Percentiles rank a stretch among this genome's conserved stretches.
Evolutionary conservation across 2,329 filamentous ascomycete genomes (phyloP).

Genomic region (Elsinoe necatrix): DNA sequence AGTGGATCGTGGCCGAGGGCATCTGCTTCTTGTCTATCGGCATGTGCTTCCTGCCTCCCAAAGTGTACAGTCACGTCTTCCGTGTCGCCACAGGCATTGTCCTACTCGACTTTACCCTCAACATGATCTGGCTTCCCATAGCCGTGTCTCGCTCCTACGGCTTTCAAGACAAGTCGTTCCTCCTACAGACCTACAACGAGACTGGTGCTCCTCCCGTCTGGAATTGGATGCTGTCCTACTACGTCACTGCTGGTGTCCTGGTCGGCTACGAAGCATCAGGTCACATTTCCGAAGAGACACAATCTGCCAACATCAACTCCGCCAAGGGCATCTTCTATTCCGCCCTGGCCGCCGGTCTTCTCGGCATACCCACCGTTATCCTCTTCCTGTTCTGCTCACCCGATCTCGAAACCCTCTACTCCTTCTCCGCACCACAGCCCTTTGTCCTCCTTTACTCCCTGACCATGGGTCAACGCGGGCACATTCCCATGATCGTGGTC

Average conservation of each 20-base stretch:
- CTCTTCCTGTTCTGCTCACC: slow-evolving; percentile 53
- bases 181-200: slow-evolving; percentile 52
- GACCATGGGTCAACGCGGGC: slow-evolving; percentile 47
- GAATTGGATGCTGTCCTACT: slow-evolving; percentile 57
- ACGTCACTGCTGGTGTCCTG: slow-evolving; percentile 52
- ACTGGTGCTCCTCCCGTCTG: slow-evolving; percentile 44
- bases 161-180: slow-evolving; percentile 51
- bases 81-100: slow-evolving; percentile 44
- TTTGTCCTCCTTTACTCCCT: slow-evolving; percentile 52
- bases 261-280: slow-evolving; percentile 55
- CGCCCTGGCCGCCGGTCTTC: slow-evolving; percentile 48
- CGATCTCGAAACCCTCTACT: slow-evolving; percentile 45
- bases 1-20: slow-evolving; percentile 49
- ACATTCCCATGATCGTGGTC: slow-evolving; percentile 55
- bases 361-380: slow-evolving; percentile 49
- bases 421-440: slow-evolving; percentile 48
- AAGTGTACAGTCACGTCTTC: slow-evolving; percentile 43
- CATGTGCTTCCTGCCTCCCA: slow-evolving; percentile 33
- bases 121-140: slow-evolving; percentile 54
- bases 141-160: slow-evolving; percentile 48
- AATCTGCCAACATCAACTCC: slow-evolving; percentile 48
- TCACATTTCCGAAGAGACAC: slow-evolving; percentile 54
- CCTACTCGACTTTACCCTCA: slow-evolving; percentile 50
- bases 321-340: slow-evolving; percentile 54
- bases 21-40: slow-evolving; percentile 34